Percentiles rank a stretch among this genome's conserved stretches.
Conservation (phyloP, 495 filamentous ascomycete species). For the Hypoxylon rickii region DNA sequence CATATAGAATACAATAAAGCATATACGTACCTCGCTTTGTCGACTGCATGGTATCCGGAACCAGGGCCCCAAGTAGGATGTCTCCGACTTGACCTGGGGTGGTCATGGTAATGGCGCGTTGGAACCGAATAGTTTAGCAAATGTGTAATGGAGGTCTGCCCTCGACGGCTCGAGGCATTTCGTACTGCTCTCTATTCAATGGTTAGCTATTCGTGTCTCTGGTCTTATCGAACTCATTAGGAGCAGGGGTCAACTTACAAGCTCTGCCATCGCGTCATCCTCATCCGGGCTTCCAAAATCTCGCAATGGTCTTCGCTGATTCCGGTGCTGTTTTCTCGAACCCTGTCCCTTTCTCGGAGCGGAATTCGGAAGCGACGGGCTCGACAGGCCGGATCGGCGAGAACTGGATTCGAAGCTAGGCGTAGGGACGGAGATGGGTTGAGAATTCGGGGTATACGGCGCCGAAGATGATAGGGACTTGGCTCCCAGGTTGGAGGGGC, state of each 20-base stretch:
- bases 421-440: conserved; percentile 35
- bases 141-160: conserved; percentile 96
- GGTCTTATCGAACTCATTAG: background rate
- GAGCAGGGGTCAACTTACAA: conserved; percentile 55
- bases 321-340: conserved; percentile 72
- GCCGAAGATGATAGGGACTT: conserved; percentile 49
- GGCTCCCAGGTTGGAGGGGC: conserved; percentile 44
- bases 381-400: conserved; percentile 65
- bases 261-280: conserved; percentile 84
- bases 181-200: conserved; percentile 66
- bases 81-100: conserved; percentile 58
- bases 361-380: conserved; percentile 55
- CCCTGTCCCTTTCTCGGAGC: conserved; percentile 74
- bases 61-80: conserved; percentile 84
- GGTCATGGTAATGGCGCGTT: conserved; percentile 67
- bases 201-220: conserved; percentile 19
- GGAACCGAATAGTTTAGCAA: conserved; percentile 89
- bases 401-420: conserved; percentile 57
- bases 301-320: conserved; percentile 52
- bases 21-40: conserved; percentile 80
- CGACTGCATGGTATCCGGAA: conserved; percentile 86
- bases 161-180: conserved; percentile 81
- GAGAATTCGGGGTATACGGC: conserved; percentile 29
- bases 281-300: conserved; percentile 44
- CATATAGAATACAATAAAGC: conserved; percentile 1